These are phyloP conservation scores for Vitis rupestris DNA, from an alignment of 164 flowering plant genomes.

Conservation along the genomic window DNA sequence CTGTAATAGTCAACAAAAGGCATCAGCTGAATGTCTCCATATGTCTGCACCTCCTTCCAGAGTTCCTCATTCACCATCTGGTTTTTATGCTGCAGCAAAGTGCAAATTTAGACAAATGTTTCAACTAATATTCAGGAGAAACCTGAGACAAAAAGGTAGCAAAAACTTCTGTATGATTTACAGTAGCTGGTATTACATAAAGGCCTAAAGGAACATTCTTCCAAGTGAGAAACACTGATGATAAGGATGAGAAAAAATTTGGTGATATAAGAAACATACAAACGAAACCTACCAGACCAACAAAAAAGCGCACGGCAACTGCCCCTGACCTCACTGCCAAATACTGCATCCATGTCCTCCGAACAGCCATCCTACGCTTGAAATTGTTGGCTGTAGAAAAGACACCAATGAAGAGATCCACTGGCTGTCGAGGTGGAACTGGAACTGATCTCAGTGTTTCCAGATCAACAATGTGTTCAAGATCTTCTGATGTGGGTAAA, in stretches of 20 bases:
- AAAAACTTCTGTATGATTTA: too few species aligned
- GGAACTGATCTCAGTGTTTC: conserved; percentile 73
- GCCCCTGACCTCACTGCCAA: conserved; percentile 66
- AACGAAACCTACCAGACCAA: conserved; percentile 77
- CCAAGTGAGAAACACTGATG: too few species aligned
- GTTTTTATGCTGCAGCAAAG: conserved; percentile 76
- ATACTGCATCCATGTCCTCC: conserved; percentile 99
- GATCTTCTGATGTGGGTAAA: conserved; percentile 90
- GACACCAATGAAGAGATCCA: conserved; percentile 87
- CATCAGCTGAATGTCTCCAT: conserved; percentile 89
- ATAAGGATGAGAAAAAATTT: too few species aligned
- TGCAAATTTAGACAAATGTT: too few species aligned
- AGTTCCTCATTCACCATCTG: conserved; percentile 92
- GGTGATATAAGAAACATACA: background rate
- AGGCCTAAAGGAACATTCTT: too few species aligned
- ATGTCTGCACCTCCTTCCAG: conserved; percentile 90
- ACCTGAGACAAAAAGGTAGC: too few species aligned
- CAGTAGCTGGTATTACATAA: too few species aligned
- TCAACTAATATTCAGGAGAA: too few species aligned
- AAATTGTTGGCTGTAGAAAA: conserved; percentile 98
- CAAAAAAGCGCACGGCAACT: conserved; percentile 94
- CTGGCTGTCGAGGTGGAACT: conserved; percentile 37
- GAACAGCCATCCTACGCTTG: conserved; percentile 95
- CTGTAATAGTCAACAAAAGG: conserved; percentile 98
- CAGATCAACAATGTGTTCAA: conserved; percentile 73